Evolutionary conservation across 2,329 filamentous ascomycete species (phyloP), one percentile per base, ranked within the genome.

Genomic region (Mycogone perniciosa): DNA sequence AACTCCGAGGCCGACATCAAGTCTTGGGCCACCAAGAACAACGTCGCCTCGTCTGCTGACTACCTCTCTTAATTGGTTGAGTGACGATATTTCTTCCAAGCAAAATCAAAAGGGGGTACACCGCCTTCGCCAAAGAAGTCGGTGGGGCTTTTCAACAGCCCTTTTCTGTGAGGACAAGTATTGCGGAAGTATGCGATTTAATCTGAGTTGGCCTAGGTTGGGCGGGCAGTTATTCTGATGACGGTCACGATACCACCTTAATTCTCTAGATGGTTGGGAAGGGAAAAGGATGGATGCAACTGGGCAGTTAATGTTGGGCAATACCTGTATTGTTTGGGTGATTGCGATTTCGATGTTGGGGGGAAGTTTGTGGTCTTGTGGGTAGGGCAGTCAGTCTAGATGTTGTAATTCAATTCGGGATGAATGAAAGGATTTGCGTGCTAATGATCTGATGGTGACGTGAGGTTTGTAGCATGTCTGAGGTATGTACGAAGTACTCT

Each of bases 21-120:
- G 55, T 60, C 62, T 11, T 69, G 66, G 67, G 66, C 60, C 38
- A 59, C 64, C 39, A 68, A 63, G 59, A 70, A 70, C 60, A 68
- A 67, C 50, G 65, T 67, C 51, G 60, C 59, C 44, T 59, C 60
- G 31, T 65, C 66, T 11, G 56, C 59, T 13, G 60, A 65, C 56
- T 65, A 64, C 48, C 54, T 65, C 35, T 54, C 54, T 8, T 60
- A 55, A 54, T 34, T 13, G 45, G 27, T 6, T n/a, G 29, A 27
- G 37, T n/a, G 10, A 44, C 27, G 4, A n/a, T 44, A 11, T 42
- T 43, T 35, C 13, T 30, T 44, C 26, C 20, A 20, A 20, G 20
- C 20, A 20, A 20, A 20, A 20, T 20, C 20, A 20, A 20, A 20
- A 35, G 33, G 11, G 11, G 33, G 11, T 35, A 35, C 11, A 35